A percentile compares a stretch with the other conserved stretches of the same genome.
phyloP scores from a whole-genome alignment of 345 rosid genomes.

The Aegle marmelos region DNA sequence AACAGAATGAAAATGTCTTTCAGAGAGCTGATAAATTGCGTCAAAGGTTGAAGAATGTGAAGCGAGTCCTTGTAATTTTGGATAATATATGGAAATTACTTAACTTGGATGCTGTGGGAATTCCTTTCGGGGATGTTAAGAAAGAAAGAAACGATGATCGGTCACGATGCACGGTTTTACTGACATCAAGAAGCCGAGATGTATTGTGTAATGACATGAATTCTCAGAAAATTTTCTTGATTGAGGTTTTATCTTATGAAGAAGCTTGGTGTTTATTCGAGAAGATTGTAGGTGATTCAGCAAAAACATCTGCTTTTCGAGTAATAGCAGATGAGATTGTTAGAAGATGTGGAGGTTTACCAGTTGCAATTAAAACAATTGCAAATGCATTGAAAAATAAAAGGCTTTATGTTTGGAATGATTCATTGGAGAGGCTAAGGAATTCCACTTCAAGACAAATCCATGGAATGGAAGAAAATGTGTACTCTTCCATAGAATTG shows the following conservation, averaged over 20 bases:
- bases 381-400: conserved; percentile 9
- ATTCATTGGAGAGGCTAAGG: not conserved
- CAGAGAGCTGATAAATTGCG: not conserved
- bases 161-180: conserved; percentile 13
- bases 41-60: not conserved
- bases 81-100: conserved; percentile 1
- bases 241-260: not conserved
- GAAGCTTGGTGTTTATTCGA: conserved; percentile 4
- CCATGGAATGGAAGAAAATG: not conserved
- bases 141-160: not conserved
- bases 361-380: conserved; percentile 8
- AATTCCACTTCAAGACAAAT: not conserved
- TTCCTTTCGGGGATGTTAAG: not conserved
- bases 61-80: too few relatives aligned
- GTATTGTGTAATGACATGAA: conserved; percentile 18
- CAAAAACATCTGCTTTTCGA: not conserved
- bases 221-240: not conserved
- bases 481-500: not conserved
- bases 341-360: conserved; percentile 11
- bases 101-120: not conserved
- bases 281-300: too few relatives aligned
- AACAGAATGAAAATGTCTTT: not conserved
- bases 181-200: not conserved
- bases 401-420: not conserved
- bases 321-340: not conserved